These are phyloP conservation scores for Corrigiola litoralis DNA, from an alignment of 179 eudicot genomes.

Conservation along the genomic window DNA sequence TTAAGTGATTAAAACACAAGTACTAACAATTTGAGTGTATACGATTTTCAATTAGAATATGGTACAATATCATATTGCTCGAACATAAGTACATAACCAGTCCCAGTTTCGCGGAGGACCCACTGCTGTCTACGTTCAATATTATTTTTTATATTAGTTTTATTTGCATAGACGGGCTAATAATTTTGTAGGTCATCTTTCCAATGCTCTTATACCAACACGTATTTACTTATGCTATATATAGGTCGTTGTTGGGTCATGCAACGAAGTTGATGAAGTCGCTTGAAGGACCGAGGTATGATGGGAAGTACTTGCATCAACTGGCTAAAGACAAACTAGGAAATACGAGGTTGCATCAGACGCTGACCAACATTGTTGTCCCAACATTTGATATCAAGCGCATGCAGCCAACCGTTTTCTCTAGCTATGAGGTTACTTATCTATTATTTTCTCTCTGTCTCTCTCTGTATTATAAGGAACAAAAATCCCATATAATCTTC, in stretches of 20 bases:
- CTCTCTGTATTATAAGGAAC: not conserved
- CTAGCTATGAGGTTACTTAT: constrained; percentile 42
- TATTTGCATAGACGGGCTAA: too few relatives aligned
- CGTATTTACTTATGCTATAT: too few relatives aligned
- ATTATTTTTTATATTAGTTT: too few relatives aligned
- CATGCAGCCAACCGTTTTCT: constrained; percentile 66
- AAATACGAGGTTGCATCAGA: constrained; percentile 40
- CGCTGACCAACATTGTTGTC: constrained; percentile 65
- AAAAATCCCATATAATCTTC: not conserved
- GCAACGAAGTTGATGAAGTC: constrained; percentile 31
- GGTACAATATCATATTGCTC: too few relatives aligned
- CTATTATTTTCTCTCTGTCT: not conserved
- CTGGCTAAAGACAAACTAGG: constrained; percentile 39
- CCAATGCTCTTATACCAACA: too few relatives aligned
- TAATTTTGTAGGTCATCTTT: too few relatives aligned
- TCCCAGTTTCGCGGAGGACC: too few relatives aligned
- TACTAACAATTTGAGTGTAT: too few relatives aligned
- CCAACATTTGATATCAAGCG: constrained; percentile 74
- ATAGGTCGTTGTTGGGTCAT: constrained; percentile 8
- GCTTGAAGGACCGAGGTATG: constrained; percentile 56
- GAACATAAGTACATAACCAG: too few relatives aligned
- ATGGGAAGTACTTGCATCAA: constrained; percentile 52
- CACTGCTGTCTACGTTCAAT: too few relatives aligned
- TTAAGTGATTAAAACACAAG: too few relatives aligned
- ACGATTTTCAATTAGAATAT: too few relatives aligned